Percentiles rank a stretch among this genome's conserved stretches.
These are phyloP conservation scores for Amphirosellinia nigrospora DNA, from an alignment of 495 filamentous ascomycete species.

Conservation along the genomic window DNA sequence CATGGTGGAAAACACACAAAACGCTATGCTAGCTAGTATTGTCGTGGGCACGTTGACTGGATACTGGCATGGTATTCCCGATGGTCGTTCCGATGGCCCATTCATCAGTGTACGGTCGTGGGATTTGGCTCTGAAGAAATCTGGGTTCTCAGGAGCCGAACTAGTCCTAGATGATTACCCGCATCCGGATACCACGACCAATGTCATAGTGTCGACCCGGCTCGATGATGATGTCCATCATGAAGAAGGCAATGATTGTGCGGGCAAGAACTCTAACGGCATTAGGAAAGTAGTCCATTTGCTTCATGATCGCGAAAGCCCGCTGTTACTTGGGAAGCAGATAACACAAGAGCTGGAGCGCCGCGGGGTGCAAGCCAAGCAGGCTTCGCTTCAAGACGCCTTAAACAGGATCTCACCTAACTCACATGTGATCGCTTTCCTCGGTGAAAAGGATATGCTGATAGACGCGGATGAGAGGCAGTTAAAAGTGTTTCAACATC, in stretches of 20 bases:
- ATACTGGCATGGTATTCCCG: constrained; percentile 48
- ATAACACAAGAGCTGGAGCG: neutral
- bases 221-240: neutral
- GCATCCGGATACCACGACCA: constrained; percentile 23
- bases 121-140: constrained; percentile 41
- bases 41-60: constrained; percentile 29
- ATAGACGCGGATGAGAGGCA: constrained; percentile 18
- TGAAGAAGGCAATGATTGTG: neutral
- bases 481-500: constrained; percentile 32
- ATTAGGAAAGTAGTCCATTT: neutral
- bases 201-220: constrained; percentile 26
- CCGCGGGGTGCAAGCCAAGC: neutral
- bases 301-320: neutral
- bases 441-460: constrained; percentile 27
- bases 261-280: neutral
- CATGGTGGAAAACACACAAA: constrained; percentile 33
- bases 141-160: constrained; percentile 57
- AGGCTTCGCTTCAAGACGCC: neutral
- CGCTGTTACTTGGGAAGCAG: neutral
- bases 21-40: constrained; percentile 20
- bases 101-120: constrained; percentile 43
- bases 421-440: constrained; percentile 32
- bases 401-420: neutral
- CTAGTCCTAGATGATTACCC: constrained; percentile 25
- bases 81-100: constrained; percentile 45